Evolutionary conservation across 768 basidiomycete genomes (phyloP), one percentile per base, ranked within the genome.

Genomic region (Rhodotorula sphaerocarpa): DNA sequence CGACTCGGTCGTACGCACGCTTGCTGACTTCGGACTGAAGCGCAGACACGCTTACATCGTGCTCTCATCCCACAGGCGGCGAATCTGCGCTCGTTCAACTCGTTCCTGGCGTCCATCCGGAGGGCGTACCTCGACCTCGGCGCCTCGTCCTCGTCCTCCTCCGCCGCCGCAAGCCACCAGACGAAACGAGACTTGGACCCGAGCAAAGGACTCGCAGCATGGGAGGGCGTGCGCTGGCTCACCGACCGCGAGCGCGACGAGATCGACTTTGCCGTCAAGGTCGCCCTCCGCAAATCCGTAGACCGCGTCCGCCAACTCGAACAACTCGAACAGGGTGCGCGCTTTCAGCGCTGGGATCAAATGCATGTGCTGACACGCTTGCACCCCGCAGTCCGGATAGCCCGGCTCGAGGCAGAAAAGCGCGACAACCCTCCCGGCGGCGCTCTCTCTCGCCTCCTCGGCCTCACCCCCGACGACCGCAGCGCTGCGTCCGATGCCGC

Each of bases 241-340:
- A 83, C 84, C 14, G 91, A 96, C 73, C 84, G 88, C 66, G 92
- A 99, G 75, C 80, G 92, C 64, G 92, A 96, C 76, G 90, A 95
- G 77, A 88, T 99, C 56, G 95, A 99, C 79, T 77, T 91, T 63
- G 87, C 93, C 73, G 86, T 89, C 36, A 85, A 87, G 68, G 81
- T 90, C 70, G 86, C 95, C 57, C 79, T 97, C 52, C 81, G 84
- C 53, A 82, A 85, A 56, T 95, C 90, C 77, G 83, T 88, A 36
- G 87, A 92, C 67, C 79, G 88, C 69, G 86, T 96, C 12, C 85
- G 84, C 70, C 83, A 86, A 74, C 83, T 99, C 82, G 95, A 97
- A 74, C 79, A 80, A 44, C 76, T 88, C 31, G 95, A 97, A 78
- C 86, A 87, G 75, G 83, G 93, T 96, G 77, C 74, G 86, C 25